Conservation (phyloP, 208 protist species). For the Plasmodiophora brassicae region DNA sequence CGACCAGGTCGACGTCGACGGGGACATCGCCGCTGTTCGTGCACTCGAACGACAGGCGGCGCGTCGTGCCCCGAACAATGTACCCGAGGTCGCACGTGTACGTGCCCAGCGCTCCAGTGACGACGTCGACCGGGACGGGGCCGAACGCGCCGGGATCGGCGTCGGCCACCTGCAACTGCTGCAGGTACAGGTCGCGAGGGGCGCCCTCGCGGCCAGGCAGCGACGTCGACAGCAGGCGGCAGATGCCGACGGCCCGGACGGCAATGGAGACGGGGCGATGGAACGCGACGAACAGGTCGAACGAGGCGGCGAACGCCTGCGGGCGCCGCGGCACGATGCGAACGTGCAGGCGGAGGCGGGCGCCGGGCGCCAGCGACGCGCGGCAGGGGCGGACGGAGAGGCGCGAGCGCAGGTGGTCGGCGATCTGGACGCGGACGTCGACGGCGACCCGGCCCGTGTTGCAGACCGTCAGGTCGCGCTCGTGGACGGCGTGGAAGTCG, state of each 20-base stretch:
- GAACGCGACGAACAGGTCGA: neutral
- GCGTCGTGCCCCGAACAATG: slow-evolving; percentile 75
- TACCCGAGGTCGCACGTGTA: slow-evolving; percentile 87
- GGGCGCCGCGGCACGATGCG: slow-evolving; percentile 56
- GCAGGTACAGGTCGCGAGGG: neutral
- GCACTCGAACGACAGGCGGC: slow-evolving; percentile 69
- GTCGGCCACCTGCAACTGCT: neutral
- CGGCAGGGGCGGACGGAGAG: neutral
- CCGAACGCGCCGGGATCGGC: neutral
- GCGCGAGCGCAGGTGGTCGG: neutral
- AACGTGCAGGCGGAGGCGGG: slow-evolving; percentile 66
- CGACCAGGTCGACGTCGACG: slow-evolving; percentile 71
- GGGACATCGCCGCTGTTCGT: slow-evolving; percentile 71
- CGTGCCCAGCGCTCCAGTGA: slow-evolving; percentile 54
- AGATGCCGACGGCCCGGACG: neutral
- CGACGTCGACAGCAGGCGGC: neutral
- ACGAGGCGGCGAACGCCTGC: slow-evolving; percentile 53
- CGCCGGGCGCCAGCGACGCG: slow-evolving; percentile 39
- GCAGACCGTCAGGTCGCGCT: slow-evolving; percentile 70
- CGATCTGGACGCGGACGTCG: neutral
- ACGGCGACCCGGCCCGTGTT: slow-evolving; percentile 79
- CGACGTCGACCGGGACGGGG: slow-evolving; percentile 36
- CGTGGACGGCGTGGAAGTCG: slow-evolving; percentile 66
- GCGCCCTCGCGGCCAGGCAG: neutral
- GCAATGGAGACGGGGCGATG: neutral